phyloP scores from a whole-genome alignment of 441 rosid genomes.

The Hypseocharis bilobata region DNA sequence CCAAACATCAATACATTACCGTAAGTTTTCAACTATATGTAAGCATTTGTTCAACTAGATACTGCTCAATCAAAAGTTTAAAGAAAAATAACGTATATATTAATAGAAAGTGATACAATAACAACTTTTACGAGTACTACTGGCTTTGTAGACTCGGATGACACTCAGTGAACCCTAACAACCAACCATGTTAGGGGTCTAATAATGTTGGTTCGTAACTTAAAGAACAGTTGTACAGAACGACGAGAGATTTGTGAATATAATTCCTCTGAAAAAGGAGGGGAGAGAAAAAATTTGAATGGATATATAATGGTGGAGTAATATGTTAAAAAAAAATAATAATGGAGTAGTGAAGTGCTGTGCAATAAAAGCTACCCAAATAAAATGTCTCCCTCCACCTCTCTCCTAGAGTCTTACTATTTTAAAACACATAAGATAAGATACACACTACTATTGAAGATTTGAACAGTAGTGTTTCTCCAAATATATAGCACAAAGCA shows the following conservation, averaged over 20 bases:
- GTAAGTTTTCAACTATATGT: too few relatives aligned
- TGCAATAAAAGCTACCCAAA: background rate
- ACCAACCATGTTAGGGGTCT: background rate
- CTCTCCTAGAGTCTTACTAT: background rate
- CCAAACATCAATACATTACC: too few relatives aligned
- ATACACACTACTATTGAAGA: background rate
- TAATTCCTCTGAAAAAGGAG: too few relatives aligned
- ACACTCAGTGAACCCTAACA: too few relatives aligned
- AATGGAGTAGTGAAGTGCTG: background rate
- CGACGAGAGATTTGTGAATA: background rate
- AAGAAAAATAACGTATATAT: too few relatives aligned
- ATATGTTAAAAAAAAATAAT: too few relatives aligned
- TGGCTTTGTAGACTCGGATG: too few relatives aligned
- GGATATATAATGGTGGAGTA: too few relatives aligned
- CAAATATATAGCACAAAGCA: slow-evolving; percentile 1
- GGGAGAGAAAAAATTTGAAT: background rate
- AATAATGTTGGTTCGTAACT: background rate
- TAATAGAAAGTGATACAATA: background rate
- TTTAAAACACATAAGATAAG: background rate
- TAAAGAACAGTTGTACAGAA: background rate
- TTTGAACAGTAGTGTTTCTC: background rate
- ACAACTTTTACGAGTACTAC: background rate
- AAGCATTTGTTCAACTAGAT: too few relatives aligned
- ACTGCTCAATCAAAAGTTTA: too few relatives aligned
- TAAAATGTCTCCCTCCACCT: background rate